A percentile compares a stretch with the other conserved stretches of the same genome.
Evolutionary conservation across 768 basidiomycete species (phyloP).

Genomic region (Boletus rubroflammeus): DNA sequence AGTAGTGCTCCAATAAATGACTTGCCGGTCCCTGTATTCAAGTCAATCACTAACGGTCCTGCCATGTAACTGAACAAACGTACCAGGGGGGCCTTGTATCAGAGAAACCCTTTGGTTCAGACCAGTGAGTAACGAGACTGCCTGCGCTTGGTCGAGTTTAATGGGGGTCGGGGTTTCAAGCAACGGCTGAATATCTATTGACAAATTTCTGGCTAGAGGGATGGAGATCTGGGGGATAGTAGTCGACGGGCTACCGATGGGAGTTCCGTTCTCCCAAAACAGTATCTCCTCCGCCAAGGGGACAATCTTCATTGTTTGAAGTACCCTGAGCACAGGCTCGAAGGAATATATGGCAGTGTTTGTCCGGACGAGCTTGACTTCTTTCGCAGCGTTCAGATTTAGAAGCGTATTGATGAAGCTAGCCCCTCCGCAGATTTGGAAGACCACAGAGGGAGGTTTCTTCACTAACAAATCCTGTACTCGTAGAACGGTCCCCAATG

Average conservation of each 20-base stretch:
- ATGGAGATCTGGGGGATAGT: conserved; percentile 24
- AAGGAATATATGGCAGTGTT: conserved; percentile 62
- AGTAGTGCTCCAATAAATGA: conserved; percentile 67
- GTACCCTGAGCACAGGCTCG: conserved; percentile 55
- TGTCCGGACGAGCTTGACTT: conserved; percentile 50
- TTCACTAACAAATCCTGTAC: conserved; percentile 50
- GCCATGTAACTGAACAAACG: conserved; percentile 7
- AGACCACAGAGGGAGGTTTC: conserved; percentile 46
- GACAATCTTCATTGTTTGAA: conserved; percentile 45
- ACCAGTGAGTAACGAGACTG: conserved; percentile 43
- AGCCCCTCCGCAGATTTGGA: conserved; percentile 48
- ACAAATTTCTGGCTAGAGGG: conserved; percentile 30
- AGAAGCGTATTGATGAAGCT: conserved; percentile 39
- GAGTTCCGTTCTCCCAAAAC: conserved; percentile 42
- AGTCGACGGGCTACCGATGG: conserved; percentile 9
- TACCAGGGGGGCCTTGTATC: conserved; percentile 73
- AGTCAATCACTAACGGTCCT: not conserved
- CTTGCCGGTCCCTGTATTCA: conserved; percentile 59
- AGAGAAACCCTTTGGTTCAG: conserved; percentile 55
- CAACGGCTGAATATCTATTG: conserved; percentile 39
- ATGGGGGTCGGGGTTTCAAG: conserved; percentile 40
- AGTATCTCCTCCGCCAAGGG: conserved; percentile 51
- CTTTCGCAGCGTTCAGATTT: conserved; percentile 33
- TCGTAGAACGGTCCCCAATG: conserved; percentile 51
- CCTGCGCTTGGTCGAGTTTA: conserved; percentile 50